Conservation (phyloP, 805 yeast genomes). For the Candida sithepensis region DNA sequence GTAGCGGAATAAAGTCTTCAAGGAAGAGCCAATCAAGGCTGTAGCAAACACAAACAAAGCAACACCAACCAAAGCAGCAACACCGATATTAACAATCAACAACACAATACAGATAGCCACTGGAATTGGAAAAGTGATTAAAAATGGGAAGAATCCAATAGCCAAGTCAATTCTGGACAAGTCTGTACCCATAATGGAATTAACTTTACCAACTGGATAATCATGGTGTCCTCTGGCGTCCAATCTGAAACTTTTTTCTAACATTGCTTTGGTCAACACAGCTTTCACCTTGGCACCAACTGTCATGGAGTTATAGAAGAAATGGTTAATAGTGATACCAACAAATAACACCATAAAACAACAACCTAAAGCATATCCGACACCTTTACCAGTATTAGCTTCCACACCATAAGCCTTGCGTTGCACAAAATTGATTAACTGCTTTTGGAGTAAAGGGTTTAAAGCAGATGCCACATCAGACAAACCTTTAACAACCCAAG, state of each 20-base stretch:
- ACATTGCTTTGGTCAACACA: slow-evolving; percentile 61
- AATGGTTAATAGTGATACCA: slow-evolving; percentile 54
- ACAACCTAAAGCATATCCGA: slow-evolving; percentile 77
- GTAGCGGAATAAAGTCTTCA: slow-evolving; percentile 47
- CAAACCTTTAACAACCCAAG: slow-evolving; percentile 37
- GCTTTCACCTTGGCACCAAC: slow-evolving; percentile 72
- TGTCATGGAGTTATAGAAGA: slow-evolving; percentile 54
- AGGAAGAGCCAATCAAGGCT: slow-evolving; percentile 38
- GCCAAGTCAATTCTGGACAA: slow-evolving; percentile 76
- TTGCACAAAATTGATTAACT: slow-evolving; percentile 61
- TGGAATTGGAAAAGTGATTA: slow-evolving; percentile 60
- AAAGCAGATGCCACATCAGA: slow-evolving; percentile 48
- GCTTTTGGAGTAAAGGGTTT: slow-evolving; percentile 64
- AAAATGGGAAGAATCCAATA: slow-evolving; percentile 61
- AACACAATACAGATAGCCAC: slow-evolving; percentile 59
- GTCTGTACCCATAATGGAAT: slow-evolving; percentile 79
- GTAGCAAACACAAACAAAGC: slow-evolving; percentile 52
- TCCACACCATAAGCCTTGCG: slow-evolving; percentile 39
- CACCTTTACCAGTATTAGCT: slow-evolving; percentile 52
- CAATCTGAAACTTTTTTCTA: slow-evolving; percentile 62
- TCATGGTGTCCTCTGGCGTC: slow-evolving; percentile 58
- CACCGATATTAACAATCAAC: slow-evolving; percentile 68
- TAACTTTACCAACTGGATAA: slow-evolving; percentile 68
- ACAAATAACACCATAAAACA: slow-evolving; percentile 49
- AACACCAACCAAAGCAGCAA: slow-evolving; percentile 67